Evolutionary conservation across 345 rosid species (phyloP).

Genomic region (Hypericum androsaemum): DNA sequence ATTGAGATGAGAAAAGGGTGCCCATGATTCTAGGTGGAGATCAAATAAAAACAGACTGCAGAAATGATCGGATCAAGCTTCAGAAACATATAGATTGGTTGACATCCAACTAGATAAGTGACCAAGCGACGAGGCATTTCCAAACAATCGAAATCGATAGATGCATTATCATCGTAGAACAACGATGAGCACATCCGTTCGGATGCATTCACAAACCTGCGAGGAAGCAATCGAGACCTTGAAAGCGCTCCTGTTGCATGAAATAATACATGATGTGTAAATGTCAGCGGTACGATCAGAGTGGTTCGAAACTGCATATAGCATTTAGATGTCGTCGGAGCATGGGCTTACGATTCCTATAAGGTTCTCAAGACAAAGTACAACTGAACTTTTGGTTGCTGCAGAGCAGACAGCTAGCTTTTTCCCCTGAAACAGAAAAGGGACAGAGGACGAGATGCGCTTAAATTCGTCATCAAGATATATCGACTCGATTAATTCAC

Average conservation of each 20-base stretch:
- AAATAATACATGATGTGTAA: constrained; percentile 5
- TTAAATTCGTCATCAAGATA: not conserved
- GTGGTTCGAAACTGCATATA: not conserved
- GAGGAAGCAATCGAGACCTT: constrained; percentile 91
- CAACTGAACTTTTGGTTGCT: constrained; percentile 92
- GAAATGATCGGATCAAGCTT: not conserved
- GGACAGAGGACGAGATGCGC: not conserved
- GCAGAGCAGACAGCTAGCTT: constrained; percentile 87
- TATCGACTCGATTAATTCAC: not conserved
- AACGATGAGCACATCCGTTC: no score
- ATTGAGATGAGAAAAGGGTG: not conserved
- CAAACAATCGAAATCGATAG: no score
- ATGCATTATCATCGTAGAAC: no score
- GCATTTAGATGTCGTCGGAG: not conserved
- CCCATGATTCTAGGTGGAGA: not conserved
- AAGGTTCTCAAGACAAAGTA: constrained; percentile 83
- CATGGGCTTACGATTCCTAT: constrained; percentile 51
- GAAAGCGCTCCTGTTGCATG: constrained; percentile 55
- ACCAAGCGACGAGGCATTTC: no score
- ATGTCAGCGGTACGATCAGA: constrained; percentile 5
- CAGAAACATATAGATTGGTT: no score
- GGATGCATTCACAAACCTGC: constrained; percentile 51
- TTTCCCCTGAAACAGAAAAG: constrained; percentile 42
- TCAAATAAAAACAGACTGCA: not conserved
- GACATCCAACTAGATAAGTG: no score